Conservation (phyloP, 2,329 filamentous ascomycete genomes). For the Colletotrichum tropicale region DNA sequence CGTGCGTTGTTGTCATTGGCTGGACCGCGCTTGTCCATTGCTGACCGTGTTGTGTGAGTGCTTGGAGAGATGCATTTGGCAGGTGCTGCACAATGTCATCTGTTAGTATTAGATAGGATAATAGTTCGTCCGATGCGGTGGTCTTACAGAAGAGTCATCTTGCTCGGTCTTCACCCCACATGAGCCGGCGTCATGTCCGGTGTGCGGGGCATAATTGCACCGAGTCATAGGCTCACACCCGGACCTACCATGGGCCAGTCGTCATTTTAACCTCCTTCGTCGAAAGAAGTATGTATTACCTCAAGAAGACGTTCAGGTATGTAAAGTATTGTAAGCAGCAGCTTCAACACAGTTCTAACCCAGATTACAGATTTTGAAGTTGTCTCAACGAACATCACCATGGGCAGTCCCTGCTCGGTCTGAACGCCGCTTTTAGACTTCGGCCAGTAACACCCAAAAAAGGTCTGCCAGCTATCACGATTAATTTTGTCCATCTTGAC, state of each 20-base stretch:
- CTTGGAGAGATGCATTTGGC: not conserved
- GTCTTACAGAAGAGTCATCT: not conserved
- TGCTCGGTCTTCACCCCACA: not conserved
- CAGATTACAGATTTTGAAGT: not conserved
- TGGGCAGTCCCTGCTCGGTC: not conserved
- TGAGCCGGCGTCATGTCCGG: not conserved
- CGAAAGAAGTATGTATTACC: not conserved
- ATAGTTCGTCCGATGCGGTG: not conserved
- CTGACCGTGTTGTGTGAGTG: not conserved
- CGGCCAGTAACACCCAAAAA: not conserved
- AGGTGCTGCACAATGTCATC: not conserved
- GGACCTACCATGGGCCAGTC: not conserved
- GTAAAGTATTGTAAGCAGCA: not conserved
- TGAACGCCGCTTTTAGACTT: not conserved
- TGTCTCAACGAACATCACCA: not conserved
- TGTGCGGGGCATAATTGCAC: not conserved
- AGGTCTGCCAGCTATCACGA: rapidly evolving
- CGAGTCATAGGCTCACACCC: not conserved
- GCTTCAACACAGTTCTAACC: rapidly evolving
- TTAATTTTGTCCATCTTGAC: not conserved
- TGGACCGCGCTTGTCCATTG: not conserved
- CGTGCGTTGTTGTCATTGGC: not conserved
- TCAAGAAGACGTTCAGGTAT: not conserved
- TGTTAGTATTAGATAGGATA: not conserved
- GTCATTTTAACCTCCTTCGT: not conserved